Evolutionary conservation across 257 asterid species (phyloP).

Genomic region (Gentiana straminea): DNA sequence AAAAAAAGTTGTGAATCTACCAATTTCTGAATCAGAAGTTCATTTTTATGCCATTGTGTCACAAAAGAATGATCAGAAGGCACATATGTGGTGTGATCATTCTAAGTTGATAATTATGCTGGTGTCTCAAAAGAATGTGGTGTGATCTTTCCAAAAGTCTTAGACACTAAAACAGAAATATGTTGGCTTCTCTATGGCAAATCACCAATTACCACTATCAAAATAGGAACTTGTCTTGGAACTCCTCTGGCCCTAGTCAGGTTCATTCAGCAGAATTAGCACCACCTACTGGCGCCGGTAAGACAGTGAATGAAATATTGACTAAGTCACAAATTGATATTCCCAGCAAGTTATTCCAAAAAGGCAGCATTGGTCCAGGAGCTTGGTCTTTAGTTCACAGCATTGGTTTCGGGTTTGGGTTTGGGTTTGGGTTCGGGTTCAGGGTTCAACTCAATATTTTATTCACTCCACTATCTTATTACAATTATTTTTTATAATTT

Average conservation of each 20-base stretch:
- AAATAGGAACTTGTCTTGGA: neutral
- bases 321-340: neutral
- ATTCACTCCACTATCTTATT: too few relatives aligned
- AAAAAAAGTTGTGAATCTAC: neutral
- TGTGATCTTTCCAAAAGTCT: neutral
- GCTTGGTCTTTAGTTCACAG: neutral
- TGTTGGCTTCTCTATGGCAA: neutral
- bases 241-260: neutral
- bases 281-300: too few relatives aligned
- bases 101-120: too few relatives aligned
- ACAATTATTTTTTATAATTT: too few relatives aligned
- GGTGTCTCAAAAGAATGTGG: too few relatives aligned
- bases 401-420: too few relatives aligned
- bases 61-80: neutral
- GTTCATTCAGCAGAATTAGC: neutral
- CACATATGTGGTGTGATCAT: neutral
- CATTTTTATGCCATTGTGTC: too few relatives aligned
- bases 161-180: neutral
- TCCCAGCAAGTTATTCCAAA: neutral
- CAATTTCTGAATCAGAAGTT: neutral
- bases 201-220: neutral
- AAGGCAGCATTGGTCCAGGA: too few relatives aligned
- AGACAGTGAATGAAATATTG: too few relatives aligned
- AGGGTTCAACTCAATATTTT: too few relatives aligned
- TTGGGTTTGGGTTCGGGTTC: too few relatives aligned